Evolutionary conservation across 2,329 filamentous ascomycete genomes (phyloP), one percentile per base, ranked within the genome.

Genomic region (Aspergillus novofumigatus): DNA sequence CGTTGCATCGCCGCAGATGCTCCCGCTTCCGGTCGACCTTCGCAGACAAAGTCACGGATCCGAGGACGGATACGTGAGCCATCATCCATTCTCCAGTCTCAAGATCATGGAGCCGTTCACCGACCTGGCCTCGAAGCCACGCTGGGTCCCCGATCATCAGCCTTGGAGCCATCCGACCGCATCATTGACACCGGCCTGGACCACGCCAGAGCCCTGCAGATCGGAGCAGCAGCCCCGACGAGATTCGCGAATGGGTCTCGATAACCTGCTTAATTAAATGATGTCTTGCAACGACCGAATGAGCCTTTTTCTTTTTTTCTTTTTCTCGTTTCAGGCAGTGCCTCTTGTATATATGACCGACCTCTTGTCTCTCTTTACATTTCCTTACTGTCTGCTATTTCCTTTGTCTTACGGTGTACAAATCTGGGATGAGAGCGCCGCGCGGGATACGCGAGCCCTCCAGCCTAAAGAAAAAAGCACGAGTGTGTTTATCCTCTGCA

Each of bases 171-270:
- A 71, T 35, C 62, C 63, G n/a, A 56, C 65, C 28, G 62, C 66
- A 25, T 59, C 65, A 10, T 52, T 66, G n/a, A 57, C 69, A 25
- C 67, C 69, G 57, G 42, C 64, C 2, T 70, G 65, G 65, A 32
- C 55, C n/a, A 53, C 58, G 20, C 28, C 56, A n/a, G 55, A 61
- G 42, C 52, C 57, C 10, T 54, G 59, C 49, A 65, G 58, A 50
- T 54, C 60, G 7, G 65, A 69, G 32, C 32, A 70, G 32, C 32
- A 35, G 49, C 56, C 68, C 28, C 49, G 61, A 50, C 72, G 73
- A 28, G 74, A 76, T 59, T 72, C 69, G 23, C 72, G 74, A 20
- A 76, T 76, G 72, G 73, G 73, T 28, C 64, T 76, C 38, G 62
- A 71, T 55, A 73, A 68, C 21, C 62, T 76, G 49, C 66, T 76